Evolutionary conservation across 2,329 filamentous ascomycete species (phyloP), one percentile per base, ranked within the genome.

Genomic region (Didymellaceae sp.): DNA sequence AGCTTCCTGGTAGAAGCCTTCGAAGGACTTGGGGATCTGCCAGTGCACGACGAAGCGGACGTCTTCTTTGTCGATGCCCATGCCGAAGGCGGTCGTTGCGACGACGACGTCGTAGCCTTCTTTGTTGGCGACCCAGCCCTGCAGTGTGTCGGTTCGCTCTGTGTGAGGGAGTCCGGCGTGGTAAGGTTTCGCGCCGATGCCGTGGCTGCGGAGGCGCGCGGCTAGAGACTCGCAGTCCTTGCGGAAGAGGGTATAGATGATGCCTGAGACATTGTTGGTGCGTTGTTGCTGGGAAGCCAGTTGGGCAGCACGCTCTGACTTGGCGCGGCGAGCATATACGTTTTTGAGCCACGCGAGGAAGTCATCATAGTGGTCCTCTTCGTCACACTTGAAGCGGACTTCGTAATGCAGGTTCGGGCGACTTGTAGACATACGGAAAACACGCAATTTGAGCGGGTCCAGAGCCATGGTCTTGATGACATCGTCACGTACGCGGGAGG

Each of bases 41-140:
- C 93, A 97, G 74, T 97, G 93, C 1, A 94, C 86, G 1, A 97
- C 92, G 64, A 97, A 97, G 2, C 93, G 88, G 9, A 97, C 93
- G 62, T 96, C 88, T 43, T 94, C 86, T 73, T 97, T 97, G 73
- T 97, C 92, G 58, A 97, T 97, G 20, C 93, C 93, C 93, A 97
- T 97, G 2, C 93, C 93, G 65, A 97, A 97, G 0, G 93, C 93
- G 1, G 91, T 97, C 0, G 93, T 97, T 1, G 93, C 93, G 21
- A 97, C 91, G 54, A 97, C 93, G 39, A 97, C 86, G 70, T 94
- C 91, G 74, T 94, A 96, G 1, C 88, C 88, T 20, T 82, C 80
- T 45, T 84, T 82, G 68, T 90, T 89, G 45, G 81, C 80, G 35
- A 91, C 86, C 89, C 89, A 93, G 14, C 82, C 82, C 13, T 81